Evolutionary conservation across 2,329 filamentous ascomycete genomes (phyloP).

Genomic region (Knoxdaviesia capensis): DNA sequence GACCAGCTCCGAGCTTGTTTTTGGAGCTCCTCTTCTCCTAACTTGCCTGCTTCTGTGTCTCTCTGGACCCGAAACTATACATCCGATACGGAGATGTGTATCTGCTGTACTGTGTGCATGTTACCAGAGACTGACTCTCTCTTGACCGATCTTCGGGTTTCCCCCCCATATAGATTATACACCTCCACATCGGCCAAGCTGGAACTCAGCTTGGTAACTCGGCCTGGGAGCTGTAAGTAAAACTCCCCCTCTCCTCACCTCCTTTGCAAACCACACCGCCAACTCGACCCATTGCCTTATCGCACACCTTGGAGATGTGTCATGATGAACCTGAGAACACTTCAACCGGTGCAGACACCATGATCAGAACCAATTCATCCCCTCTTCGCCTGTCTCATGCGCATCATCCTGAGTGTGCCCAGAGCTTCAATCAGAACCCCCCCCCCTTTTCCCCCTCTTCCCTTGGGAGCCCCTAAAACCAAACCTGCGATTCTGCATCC

Average conservation of each 20-base stretch:
- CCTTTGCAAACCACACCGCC: background rate
- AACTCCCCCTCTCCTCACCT: constrained; percentile 8
- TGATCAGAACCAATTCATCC: background rate
- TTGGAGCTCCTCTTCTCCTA: too few relatives aligned
- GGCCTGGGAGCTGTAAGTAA: constrained; percentile 53
- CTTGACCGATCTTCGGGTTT: constrained; percentile 1
- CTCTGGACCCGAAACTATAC: background rate
- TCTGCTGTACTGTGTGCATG: background rate
- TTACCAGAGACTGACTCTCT: constrained; percentile 3
- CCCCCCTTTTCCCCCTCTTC: background rate
- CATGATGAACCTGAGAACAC: too few relatives aligned
- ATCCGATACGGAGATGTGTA: background rate
- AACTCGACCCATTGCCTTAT: too few relatives aligned
- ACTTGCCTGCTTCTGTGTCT: constrained; percentile 1
- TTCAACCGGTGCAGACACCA: background rate
- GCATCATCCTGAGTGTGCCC: too few relatives aligned
- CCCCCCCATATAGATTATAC: constrained; percentile 27
- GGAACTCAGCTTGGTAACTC: constrained; percentile 57
- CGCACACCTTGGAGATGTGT: too few relatives aligned
- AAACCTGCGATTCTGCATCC: background rate
- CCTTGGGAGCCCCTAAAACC: background rate
- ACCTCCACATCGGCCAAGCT: constrained; percentile 47
- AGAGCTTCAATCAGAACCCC: background rate
- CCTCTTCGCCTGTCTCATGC: background rate
- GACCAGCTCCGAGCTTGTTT: too few relatives aligned